Evolutionary conservation across 805 yeast genomes (phyloP).

Genomic region (Millerozyma miso): DNA sequence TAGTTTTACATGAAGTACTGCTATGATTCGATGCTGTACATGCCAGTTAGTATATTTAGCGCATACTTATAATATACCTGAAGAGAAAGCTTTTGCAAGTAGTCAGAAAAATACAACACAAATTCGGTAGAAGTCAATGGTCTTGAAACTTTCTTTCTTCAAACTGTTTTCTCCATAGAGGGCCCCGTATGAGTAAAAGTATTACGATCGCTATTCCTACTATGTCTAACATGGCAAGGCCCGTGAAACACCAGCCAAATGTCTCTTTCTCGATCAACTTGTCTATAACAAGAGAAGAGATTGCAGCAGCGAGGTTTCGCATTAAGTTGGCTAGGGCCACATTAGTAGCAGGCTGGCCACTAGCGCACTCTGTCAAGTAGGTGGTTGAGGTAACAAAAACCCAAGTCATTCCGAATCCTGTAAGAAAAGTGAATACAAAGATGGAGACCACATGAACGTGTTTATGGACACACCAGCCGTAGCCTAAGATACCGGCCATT

Average conservation of each 20-base stretch:
- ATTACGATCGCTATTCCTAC: constrained; percentile 14
- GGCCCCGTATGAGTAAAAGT: constrained; percentile 18
- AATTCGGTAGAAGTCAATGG: no score
- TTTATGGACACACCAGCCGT: constrained; percentile 49
- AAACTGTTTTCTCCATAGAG: constrained; percentile 19
- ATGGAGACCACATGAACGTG: constrained; percentile 35
- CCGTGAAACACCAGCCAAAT: constrained; percentile 53
- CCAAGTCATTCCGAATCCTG: constrained; percentile 55
- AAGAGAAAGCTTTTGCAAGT: no score
- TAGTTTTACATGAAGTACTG: no score
- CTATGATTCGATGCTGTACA: not conserved
- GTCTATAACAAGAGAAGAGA: constrained; percentile 44
- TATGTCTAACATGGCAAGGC: constrained; percentile 34
- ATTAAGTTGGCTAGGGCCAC: constrained; percentile 52
- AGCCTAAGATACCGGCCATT: constrained; percentile 44
- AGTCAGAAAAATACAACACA: no score
- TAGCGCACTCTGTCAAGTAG: constrained; percentile 47
- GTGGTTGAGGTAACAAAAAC: constrained; percentile 51
- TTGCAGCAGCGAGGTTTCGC: constrained; percentile 52
- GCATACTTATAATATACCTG: no score
- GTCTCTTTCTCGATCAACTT: constrained; percentile 35
- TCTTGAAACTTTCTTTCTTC: constrained; percentile 6
- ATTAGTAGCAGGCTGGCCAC: constrained; percentile 47
- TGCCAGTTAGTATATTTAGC: not conserved
- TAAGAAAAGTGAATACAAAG: constrained; percentile 41